A percentile compares a stretch with the other conserved stretches of the same genome.
Evolutionary conservation across 2,329 filamentous ascomycete species (phyloP).

Genomic region (Talaromyces sp.): DNA sequence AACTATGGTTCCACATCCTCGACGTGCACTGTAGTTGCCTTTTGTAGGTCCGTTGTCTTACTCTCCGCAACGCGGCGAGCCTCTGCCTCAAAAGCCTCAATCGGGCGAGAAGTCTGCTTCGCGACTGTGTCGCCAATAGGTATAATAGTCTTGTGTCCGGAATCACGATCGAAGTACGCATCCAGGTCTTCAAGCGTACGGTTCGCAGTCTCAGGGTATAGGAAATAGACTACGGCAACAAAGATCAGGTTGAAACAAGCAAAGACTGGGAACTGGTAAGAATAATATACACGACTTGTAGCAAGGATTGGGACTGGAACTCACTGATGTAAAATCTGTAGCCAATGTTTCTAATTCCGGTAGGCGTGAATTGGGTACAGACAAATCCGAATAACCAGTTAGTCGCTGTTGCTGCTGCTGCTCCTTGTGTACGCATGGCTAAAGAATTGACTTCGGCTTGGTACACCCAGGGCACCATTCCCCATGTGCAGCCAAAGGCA

Average conservation of each 20-base stretch:
- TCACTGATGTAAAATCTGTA: slow-evolving; percentile 20
- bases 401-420: slow-evolving; percentile 36
- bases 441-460: slow-evolving; percentile 44
- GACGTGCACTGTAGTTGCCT: background rate
- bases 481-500: slow-evolving; percentile 19
- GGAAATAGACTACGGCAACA: slow-evolving; percentile 48
- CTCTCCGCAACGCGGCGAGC: slow-evolving; percentile 1
- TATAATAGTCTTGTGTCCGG: background rate
- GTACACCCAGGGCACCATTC: slow-evolving; percentile 42
- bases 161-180: slow-evolving; percentile 5
- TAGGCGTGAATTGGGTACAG: slow-evolving; percentile 20
- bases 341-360: slow-evolving; percentile 19
- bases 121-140: background rate
- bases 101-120: background rate
- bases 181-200: slow-evolving; percentile 40
- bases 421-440: slow-evolving; percentile 41
- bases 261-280: background rate
- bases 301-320: background rate
- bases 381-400: slow-evolving; percentile 31
- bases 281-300: background rate
- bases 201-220: slow-evolving; percentile 45
- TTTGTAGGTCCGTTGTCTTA: background rate
- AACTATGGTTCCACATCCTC: background rate
- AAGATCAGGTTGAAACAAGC: slow-evolving; percentile 28
- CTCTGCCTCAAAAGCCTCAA: background rate